Evolutionary conservation across 305 asterid species (phyloP), one percentile per base, ranked within the genome.

Genomic region (Withania somnifera): DNA sequence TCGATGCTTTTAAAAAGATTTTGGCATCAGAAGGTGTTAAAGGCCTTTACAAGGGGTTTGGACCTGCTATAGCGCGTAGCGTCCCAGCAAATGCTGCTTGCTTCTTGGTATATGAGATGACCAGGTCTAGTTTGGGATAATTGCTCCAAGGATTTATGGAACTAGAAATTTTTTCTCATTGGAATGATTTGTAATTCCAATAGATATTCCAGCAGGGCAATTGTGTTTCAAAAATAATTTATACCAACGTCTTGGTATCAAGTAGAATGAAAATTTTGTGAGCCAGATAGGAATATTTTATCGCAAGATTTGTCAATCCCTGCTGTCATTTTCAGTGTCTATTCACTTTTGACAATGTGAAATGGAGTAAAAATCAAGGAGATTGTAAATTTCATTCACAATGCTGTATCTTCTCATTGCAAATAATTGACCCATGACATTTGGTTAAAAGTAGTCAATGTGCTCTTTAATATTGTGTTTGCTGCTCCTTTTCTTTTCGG

Each of bases 41-140:
- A 82, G 98, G 98, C 24, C 87, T 95, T 28, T 95, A 93, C 82
- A 95, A 90, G 91, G 99, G 99, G 1, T 95, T 93, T 73, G 99
- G 99, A 79, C 99, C 99, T 1, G 99, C 99, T 47, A 95, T 95
- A 98, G 91, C 89, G 13, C 94, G 98, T 8, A 95, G 99, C 61
- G 90, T 95, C 77, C 99, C 99, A 8, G 99, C 99, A 22, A 94
- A 95, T 81, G 99, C 93, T 11, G 97, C 99, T 7, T 92, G 97
- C 87, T 95, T 95, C 95, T 86, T 95, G 88, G 98, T 97, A 1
- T 95, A 95, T 77, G 99, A 93, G 84, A 84, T 95, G 60, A 91
- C 93, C 0, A 89, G 90, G 84, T 90, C 98, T 77, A 91, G 95
- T 87, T 91, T 95, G 87, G 98, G 97, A 7, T 93, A 89, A 91